Conservation (phyloP, 2,329 filamentous ascomycete species). For the Aureobasidium uvarum region DNA sequence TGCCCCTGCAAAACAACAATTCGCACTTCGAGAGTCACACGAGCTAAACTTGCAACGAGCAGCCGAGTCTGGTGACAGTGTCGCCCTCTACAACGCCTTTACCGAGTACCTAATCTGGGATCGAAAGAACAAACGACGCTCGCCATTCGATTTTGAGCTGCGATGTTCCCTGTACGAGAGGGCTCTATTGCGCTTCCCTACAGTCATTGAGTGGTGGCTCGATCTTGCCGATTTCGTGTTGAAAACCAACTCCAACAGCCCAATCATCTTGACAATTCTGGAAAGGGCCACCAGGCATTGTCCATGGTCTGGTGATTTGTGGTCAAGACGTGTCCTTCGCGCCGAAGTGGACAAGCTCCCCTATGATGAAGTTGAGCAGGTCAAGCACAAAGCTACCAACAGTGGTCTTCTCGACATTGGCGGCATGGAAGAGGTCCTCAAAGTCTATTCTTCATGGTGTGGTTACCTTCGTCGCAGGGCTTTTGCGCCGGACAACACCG, state of each 20-base stretch:
- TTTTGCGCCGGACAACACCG: constrained; percentile 70
- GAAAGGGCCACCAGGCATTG: constrained; percentile 85
- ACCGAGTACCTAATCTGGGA: constrained; percentile 84
- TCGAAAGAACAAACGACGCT: constrained; percentile 52
- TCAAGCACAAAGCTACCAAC: constrained; percentile 89
- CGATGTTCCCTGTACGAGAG: constrained; percentile 70
- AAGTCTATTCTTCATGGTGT: constrained; percentile 93
- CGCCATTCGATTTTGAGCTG: constrained; percentile 52
- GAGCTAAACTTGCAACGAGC: constrained; percentile 66
- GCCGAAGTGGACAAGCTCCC: constrained; percentile 74
- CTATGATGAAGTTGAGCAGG: constrained; percentile 78
- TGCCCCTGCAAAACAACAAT: constrained; percentile 62
- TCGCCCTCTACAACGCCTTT: constrained; percentile 56
- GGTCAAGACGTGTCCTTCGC: constrained; percentile 83
- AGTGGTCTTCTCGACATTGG: constrained; percentile 80
- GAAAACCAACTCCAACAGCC: constrained; percentile 42
- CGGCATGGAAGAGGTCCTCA: constrained; percentile 82
- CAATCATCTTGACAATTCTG: constrained; percentile 63
- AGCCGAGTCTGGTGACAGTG: constrained; percentile 54
- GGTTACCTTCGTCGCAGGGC: constrained; percentile 86
- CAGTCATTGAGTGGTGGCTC: constrained; percentile 74
- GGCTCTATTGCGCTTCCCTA: constrained; percentile 70
- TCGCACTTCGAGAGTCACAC: constrained; percentile 63
- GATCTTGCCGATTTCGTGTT: constrained; percentile 76
- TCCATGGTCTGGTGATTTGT: constrained; percentile 86